Conservation (phyloP, 139 green algal species). For the Pseudopediastrum boryanum region DNA sequence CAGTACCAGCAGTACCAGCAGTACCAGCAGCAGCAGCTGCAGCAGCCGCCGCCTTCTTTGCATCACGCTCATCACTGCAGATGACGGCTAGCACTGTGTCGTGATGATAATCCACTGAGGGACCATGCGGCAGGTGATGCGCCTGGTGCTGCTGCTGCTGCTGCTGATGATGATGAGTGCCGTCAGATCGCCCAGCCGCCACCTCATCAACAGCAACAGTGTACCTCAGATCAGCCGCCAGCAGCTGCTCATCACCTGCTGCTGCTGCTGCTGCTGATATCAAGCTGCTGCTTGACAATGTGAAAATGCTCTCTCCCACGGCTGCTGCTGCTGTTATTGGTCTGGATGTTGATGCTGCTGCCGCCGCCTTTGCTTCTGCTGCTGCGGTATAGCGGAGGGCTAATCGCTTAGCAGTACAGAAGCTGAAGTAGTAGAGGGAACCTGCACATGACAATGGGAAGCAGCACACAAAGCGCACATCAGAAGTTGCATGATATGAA, state of each 20-base stretch:
- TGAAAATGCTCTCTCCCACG: neutral
- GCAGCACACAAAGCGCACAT: neutral
- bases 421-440: constrained; percentile 53
- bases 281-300: no score
- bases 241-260: no score
- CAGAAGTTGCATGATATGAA: neutral
- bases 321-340: constrained; percentile 10
- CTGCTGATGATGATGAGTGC: neutral
- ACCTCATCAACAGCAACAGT: no score
- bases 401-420: constrained; percentile 39
- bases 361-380: neutral
- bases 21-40: no score
- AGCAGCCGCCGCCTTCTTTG: neutral
- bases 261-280: neutral
- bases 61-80: constrained; percentile 18
- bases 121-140: constrained; percentile 15
- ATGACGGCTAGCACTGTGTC: constrained; percentile 26
- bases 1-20: no score
- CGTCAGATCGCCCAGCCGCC: no score
- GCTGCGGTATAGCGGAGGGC: constrained; percentile 9
- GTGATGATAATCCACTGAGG: constrained; percentile 7
- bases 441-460: constrained; percentile 8
- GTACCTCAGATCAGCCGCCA: no score
- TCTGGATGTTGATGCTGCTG: neutral
- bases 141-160: constrained; percentile 16